Percentiles rank a stretch among this genome's conserved stretches.
Conservation (phyloP, 176 grass and related monocot species). For the Thinopyrum elongatum region DNA sequence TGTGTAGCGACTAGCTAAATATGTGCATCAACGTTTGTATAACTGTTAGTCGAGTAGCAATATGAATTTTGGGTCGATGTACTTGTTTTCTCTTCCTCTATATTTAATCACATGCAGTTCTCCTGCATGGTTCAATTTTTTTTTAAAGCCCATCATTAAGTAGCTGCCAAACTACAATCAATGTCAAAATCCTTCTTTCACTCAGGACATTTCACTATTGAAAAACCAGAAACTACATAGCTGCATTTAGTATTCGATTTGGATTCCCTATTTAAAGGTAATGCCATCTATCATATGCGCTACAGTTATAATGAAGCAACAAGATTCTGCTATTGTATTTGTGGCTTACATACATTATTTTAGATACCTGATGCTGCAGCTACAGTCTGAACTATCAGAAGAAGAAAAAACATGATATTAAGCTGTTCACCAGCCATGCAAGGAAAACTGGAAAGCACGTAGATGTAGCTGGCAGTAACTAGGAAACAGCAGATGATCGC, state of each 20-base stretch:
- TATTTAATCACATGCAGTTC: too few relatives aligned
- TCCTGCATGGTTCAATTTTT: too few relatives aligned
- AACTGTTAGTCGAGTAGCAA: not conserved
- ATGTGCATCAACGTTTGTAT: not conserved
- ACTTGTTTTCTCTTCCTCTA: too few relatives aligned
- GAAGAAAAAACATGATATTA: not conserved
- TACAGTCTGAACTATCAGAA: not conserved
- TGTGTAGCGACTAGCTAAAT: conserved; percentile 1
- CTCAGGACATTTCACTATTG: not conserved
- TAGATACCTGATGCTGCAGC: not conserved
- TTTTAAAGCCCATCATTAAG: not conserved
- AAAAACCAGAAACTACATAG: not conserved
- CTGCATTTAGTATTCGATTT: not conserved
- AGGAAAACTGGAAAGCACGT: conserved; percentile 15
- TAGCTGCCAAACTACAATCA: not conserved
- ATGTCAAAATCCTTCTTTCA: not conserved
- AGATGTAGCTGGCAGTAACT: not conserved
- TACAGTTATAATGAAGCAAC: not conserved
- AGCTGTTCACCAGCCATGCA: not conserved
- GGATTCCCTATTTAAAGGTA: not conserved
- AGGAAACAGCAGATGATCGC: not conserved
- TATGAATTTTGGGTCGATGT: not conserved
- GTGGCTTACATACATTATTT: not conserved
- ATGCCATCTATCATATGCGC: not conserved
- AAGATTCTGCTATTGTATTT: not conserved